Percentiles rank a stretch among this genome's conserved stretches.
Evolutionary conservation across 2,329 filamentous ascomycete species (phyloP).

Genomic region (Calycina marina): DNA sequence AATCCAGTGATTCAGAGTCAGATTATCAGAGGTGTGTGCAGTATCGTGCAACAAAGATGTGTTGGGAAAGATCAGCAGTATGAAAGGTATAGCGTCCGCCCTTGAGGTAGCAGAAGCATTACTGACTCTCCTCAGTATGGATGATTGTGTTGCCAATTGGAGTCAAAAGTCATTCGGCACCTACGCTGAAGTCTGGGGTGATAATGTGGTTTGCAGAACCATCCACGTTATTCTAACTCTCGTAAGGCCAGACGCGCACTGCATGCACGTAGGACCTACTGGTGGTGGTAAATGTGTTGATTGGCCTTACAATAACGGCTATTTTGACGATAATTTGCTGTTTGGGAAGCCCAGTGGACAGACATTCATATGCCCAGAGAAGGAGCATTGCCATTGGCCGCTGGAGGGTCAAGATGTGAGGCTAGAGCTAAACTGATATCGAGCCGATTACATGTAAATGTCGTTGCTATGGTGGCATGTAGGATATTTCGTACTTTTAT

Average conservation of each 20-base stretch:
- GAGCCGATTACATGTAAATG: too few species aligned
- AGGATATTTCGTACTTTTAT: too few species aligned
- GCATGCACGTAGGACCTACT: conserved; percentile 7
- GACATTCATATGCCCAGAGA: conserved; percentile 6
- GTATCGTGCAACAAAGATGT: conserved; percentile 23
- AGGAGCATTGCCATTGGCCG: conserved; percentile 24
- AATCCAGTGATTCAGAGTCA: conserved; percentile 18
- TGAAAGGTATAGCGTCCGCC: conserved; percentile 6
- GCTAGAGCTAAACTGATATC: too few species aligned
- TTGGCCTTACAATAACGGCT: conserved; percentile 6
- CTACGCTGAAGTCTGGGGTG: conserved; percentile 29
- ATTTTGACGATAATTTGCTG: conserved; percentile 7
- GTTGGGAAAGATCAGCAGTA: conserved; percentile 25
- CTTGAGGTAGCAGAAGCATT: background rate
- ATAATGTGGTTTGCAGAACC: conserved; percentile 28
- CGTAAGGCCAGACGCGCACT: conserved; percentile 5
- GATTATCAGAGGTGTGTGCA: conserved; percentile 23
- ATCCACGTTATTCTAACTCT: conserved; percentile 26
- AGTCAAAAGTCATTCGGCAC: conserved; percentile 24
- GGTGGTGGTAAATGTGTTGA: conserved; percentile 9
- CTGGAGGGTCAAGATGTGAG: background rate
- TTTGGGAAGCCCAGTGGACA: conserved; percentile 5
- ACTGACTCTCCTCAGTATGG: conserved; percentile 9
- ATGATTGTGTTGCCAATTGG: conserved; percentile 23
- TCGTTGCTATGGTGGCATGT: too few species aligned